Conservation (phyloP, 2,329 filamentous ascomycete species). For the Eutypa lata region DNA sequence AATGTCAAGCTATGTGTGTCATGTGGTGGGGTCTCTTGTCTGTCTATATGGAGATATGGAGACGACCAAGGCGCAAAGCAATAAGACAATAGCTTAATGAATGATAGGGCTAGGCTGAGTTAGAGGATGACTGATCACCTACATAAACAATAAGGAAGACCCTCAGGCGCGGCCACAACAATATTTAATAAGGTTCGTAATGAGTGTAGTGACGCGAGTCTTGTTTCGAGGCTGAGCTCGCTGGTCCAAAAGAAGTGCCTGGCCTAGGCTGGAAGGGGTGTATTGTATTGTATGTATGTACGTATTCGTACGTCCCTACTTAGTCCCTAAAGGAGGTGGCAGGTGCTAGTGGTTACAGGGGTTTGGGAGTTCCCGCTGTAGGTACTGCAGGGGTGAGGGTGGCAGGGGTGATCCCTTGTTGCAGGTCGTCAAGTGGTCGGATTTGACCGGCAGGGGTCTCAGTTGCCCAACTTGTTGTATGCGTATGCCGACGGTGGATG, state of each 20-base stretch:
- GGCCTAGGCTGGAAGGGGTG: slow-evolving; percentile 20
- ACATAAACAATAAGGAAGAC: slow-evolving; percentile 16
- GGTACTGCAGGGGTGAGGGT: slow-evolving; percentile 3
- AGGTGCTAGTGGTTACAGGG: slow-evolving; percentile 4
- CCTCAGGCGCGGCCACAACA: slow-evolving; percentile 21
- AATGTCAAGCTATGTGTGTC: slow-evolving; percentile 21
- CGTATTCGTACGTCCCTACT: too few relatives aligned
- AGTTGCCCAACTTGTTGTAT: slow-evolving; percentile 7
- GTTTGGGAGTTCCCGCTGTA: not conserved
- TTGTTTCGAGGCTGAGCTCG: slow-evolving; percentile 8
- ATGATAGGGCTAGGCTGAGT: slow-evolving; percentile 20
- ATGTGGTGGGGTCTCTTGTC: slow-evolving; percentile 27
- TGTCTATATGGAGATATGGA: slow-evolving; percentile 6
- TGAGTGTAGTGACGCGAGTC: slow-evolving; percentile 11
- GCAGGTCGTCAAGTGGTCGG: not conserved
- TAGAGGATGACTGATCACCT: slow-evolving; percentile 7
- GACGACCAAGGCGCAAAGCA: not conserved
- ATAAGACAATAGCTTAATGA: slow-evolving; percentile 22
- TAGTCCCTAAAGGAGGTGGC: not conserved
- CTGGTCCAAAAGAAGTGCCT: slow-evolving; percentile 21
- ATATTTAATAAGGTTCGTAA: slow-evolving; percentile 8
- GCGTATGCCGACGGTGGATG: slow-evolving; percentile 4
- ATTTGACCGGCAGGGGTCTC: slow-evolving; percentile 6
- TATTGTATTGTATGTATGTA: not conserved
- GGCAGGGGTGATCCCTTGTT: not conserved